Evolutionary conservation across 768 basidiomycete species (phyloP), one percentile per base, ranked within the genome.

Genomic region (Jaapia argillacea): DNA sequence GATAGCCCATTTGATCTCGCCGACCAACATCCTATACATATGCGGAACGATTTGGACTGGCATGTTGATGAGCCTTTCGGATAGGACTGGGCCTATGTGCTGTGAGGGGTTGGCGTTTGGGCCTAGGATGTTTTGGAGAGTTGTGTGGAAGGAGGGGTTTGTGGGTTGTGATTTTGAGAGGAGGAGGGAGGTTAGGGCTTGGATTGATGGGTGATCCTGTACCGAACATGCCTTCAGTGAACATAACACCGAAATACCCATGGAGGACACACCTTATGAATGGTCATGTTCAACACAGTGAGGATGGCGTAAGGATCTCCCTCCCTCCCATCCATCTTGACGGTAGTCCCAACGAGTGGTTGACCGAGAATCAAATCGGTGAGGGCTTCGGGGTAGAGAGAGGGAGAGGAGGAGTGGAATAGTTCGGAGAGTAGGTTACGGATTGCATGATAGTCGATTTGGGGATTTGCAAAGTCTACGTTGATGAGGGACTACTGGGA

Each of bases 31-130:
- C 36, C 71, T 71, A 60, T 93, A 97, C 81, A 96, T 84, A 1
- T 90, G 92, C 4, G 91, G 85, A 6, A 93, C 72, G 26, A 92
- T 78, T 52, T 97, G 89, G 12, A 91, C 83, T 0, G 94, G 94
- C 81, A 99, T 93, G 59, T 98, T 99, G 51, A 96, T 72, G 41
- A 98, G 68, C 0, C 94, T 72, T 59, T 96, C 90, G 49, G 82
- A 85, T 50, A 99, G 68, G 6, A 97, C 71, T 14, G 96, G 70
- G 2, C 89, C 94, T 37, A 94, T 76, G 48, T 85, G 77, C 13
- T 68, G 66, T 65, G 60, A 26, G 51, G 68, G 60, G n/a, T n/a
- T n/a, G 4, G 50, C 54, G 3, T 53, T 44, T 10, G 59, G 51
- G 27, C 57, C 54, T 45, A 85, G 72, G 4, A 85, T 66, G 6